Evolutionary conservation across 257 asterid species (phyloP).

Genomic region (Leptodermis oblonga): DNA sequence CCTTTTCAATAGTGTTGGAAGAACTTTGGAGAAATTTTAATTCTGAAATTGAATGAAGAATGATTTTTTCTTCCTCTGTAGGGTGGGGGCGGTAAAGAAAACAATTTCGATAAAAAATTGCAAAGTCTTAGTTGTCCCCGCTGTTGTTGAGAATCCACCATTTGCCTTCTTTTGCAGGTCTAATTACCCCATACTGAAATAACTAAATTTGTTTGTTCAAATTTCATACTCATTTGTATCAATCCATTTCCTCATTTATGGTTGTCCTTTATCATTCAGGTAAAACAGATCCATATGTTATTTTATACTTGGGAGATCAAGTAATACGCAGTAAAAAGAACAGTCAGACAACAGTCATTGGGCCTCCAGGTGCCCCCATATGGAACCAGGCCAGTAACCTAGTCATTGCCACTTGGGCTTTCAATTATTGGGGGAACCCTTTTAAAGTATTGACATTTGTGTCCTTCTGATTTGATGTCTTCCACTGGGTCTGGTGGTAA

Average conservation of each 20-base stretch:
- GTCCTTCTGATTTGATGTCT: background rate
- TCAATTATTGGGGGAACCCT: background rate
- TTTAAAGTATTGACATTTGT: background rate
- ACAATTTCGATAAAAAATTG: no score
- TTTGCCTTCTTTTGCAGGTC: background rate
- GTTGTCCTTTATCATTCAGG: slow-evolving; percentile 45
- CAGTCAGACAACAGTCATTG: slow-evolving; percentile 93
- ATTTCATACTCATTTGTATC: slow-evolving; percentile 2
- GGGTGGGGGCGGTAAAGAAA: no score
- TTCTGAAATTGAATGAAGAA: no score
- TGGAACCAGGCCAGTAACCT: slow-evolving; percentile 82
- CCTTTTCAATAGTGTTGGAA: no score
- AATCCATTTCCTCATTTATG: background rate
- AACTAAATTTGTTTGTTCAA: background rate
- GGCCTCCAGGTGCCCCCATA: slow-evolving; percentile 98
- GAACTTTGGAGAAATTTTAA: no score
- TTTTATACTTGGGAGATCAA: slow-evolving; percentile 85
- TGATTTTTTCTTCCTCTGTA: no score
- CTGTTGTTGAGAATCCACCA: slow-evolving; percentile 2
- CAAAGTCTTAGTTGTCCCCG: no score
- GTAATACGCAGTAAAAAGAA: slow-evolving; percentile 85
- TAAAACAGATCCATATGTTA: slow-evolving; percentile 91
- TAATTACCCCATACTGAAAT: background rate
- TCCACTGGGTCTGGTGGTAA: slow-evolving; percentile 13
- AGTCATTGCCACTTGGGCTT: background rate